Percentiles rank a stretch among this genome's conserved stretches.
These are phyloP conservation scores for Alternaria angustiovoidea DNA, from an alignment of 2,329 filamentous ascomycete species.

Conservation along the genomic window DNA sequence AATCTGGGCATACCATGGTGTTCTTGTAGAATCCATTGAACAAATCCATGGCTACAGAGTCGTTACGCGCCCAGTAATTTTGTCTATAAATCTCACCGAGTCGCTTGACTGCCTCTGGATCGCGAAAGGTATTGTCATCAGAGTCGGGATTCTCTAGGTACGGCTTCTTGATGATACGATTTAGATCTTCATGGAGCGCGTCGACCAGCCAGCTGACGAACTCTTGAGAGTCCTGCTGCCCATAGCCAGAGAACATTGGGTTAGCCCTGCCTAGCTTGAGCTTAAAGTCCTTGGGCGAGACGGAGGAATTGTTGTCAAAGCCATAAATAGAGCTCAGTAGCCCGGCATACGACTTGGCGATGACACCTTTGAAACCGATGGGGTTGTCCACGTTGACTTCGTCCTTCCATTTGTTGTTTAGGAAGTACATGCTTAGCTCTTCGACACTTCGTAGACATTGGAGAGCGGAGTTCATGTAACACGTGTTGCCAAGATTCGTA, in stretches of 20 bases:
- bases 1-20: conserved; percentile 88
- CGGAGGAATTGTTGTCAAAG: conserved; percentile 69
- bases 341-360: conserved; percentile 83
- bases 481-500: conserved; percentile 93
- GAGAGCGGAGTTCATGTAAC: conserved; percentile 98
- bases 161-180: conserved; percentile 91
- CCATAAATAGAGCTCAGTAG: conserved; percentile 82
- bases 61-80: conserved; percentile 90
- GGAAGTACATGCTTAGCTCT: conserved; percentile 91
- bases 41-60: conserved; percentile 92
- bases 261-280: conserved; percentile 80
- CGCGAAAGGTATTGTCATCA: conserved; percentile 91
- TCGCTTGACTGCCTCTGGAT: conserved; percentile 78
- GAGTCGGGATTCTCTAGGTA: conserved; percentile 98
- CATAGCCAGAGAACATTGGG: conserved; percentile 89
- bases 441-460: conserved; percentile 95
- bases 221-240: conserved; percentile 96
- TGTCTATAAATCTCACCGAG: conserved; percentile 91
- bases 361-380: conserved; percentile 82
- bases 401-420: conserved; percentile 70
- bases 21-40: conserved; percentile 98
- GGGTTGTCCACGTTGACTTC: conserved; percentile 89
- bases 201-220: conserved; percentile 95
- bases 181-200: conserved; percentile 93
- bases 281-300: conserved; percentile 85